Conservation (phyloP, 2,329 filamentous ascomycete genomes). For the Epichloe gansuensis region DNA sequence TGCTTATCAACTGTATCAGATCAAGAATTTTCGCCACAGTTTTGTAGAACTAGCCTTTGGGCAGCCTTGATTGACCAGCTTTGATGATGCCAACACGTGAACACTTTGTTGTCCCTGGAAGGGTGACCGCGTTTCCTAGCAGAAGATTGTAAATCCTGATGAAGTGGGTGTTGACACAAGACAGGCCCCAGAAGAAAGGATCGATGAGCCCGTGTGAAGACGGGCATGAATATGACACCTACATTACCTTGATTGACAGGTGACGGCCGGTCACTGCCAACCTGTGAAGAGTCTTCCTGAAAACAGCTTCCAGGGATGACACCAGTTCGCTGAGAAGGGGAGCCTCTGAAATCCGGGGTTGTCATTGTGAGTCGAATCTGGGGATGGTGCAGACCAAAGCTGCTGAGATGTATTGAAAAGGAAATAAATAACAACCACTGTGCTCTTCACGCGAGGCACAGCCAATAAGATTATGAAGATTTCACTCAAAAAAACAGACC, state of each 20-base stretch:
- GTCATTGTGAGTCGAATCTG: conserved; percentile 16
- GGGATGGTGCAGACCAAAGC: conserved; percentile 2
- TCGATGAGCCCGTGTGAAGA: background rate
- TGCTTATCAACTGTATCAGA: conserved; percentile 23
- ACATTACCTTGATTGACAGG: conserved; percentile 9
- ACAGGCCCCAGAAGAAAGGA: background rate
- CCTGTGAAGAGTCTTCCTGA: conserved; percentile 13
- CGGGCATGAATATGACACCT: conserved; percentile 4
- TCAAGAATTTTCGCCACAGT: background rate
- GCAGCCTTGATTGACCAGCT: conserved; percentile 41
- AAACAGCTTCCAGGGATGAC: conserved; percentile 7
- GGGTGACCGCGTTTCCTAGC: conserved; percentile 12
- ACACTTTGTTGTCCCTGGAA: conserved; percentile 29
- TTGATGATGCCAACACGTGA: conserved; percentile 37
- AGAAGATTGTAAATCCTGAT: background rate
- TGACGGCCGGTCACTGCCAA: conserved; percentile 8
- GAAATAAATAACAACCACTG: conserved; percentile 9
- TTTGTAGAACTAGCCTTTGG: conserved; percentile 34
- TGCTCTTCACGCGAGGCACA: conserved; percentile 4
- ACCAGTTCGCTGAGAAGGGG: conserved; percentile 16
- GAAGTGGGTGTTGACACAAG: background rate
- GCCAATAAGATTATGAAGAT: conserved; percentile 16
- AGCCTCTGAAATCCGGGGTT: conserved; percentile 14
- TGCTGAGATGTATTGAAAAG: conserved; percentile 8
- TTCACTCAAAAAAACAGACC: conserved; percentile 16